Evolutionary conservation across 2,329 filamentous ascomycete genomes (phyloP).

Genomic region (Drechslerella stenobrocha): DNA sequence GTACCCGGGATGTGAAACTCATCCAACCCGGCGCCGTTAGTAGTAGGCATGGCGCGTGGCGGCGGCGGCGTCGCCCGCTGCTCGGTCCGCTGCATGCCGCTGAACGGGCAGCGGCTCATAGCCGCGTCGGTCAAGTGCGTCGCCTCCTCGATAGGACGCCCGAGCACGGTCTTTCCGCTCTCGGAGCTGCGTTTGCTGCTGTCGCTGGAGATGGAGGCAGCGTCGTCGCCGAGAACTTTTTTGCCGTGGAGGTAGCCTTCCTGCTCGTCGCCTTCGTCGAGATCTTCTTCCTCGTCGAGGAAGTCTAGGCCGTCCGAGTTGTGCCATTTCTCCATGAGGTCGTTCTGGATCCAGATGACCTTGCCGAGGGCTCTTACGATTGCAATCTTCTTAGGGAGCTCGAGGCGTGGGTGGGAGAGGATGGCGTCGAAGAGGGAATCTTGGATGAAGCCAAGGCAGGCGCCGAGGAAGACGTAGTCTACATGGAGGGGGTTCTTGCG

Average conservation of each 20-base stretch:
- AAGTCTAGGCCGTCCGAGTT: slow-evolving; percentile 69
- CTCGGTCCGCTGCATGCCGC: slow-evolving; percentile 50
- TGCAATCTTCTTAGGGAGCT: slow-evolving; percentile 69
- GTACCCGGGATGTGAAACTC: slow-evolving; percentile 43
- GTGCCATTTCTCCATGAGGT: slow-evolving; percentile 82
- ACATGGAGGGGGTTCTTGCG: slow-evolving; percentile 73
- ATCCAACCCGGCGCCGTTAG: slow-evolving; percentile 12
- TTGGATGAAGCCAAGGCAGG: slow-evolving; percentile 72
- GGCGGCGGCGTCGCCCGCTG: slow-evolving; percentile 25
- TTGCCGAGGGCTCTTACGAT: slow-evolving; percentile 76
- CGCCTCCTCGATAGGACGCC: slow-evolving; percentile 44
- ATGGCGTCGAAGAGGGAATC: slow-evolving; percentile 77
- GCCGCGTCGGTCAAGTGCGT: slow-evolving; percentile 45
- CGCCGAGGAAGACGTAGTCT: slow-evolving; percentile 78
- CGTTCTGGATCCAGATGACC: slow-evolving; percentile 86
- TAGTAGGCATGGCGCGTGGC: not conserved
- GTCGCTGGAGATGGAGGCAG: slow-evolving; percentile 53
- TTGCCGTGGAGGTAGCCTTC: slow-evolving; percentile 69
- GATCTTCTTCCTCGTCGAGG: slow-evolving; percentile 57
- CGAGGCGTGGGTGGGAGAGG: slow-evolving; percentile 69
- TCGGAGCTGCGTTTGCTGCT: slow-evolving; percentile 33
- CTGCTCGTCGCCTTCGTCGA: slow-evolving; percentile 59
- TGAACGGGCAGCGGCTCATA: slow-evolving; percentile 50
- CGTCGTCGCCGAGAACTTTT: slow-evolving; percentile 61
- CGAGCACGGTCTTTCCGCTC: slow-evolving; percentile 39